These are phyloP conservation scores for Oryza punctata DNA, from an alignment of 176 grass and related monocot genomes.

Conservation along the genomic window DNA sequence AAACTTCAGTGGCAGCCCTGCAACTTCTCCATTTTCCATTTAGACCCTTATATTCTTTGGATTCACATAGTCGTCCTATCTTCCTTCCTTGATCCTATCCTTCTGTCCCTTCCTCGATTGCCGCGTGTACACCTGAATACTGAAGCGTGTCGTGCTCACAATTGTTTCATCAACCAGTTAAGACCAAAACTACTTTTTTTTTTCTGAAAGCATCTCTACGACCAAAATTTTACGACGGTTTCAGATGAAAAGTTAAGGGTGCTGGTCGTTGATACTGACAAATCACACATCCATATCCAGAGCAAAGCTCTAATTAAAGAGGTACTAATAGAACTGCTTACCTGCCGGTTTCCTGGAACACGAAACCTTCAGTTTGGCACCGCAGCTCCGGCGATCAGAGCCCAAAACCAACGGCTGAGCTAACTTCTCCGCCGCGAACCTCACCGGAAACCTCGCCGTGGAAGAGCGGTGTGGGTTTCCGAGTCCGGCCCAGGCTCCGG, in stretches of 20 bases:
- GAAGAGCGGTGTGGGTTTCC: background rate
- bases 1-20: background rate
- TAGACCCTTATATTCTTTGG: background rate
- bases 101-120: too few species aligned
- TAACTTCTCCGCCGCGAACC: background rate
- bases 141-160: background rate
- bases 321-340: background rate
- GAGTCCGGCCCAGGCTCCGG: slow-evolving; percentile 22
- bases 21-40: background rate
- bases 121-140: slow-evolving; percentile 23
- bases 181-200: background rate
- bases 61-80: background rate
- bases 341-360: slow-evolving; percentile 33
- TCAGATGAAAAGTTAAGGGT: background rate
- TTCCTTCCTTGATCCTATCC: background rate
- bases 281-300: background rate
- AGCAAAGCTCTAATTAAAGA: background rate
- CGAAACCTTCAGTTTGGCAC: slow-evolving; percentile 14
- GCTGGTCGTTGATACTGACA: background rate
- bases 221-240: background rate
- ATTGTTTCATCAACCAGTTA: too few species aligned
- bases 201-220: background rate
- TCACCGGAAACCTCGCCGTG: background rate
- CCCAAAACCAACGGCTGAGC: background rate
- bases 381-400: background rate